phyloP scores from a whole-genome alignment of 768 basidiomycete genomes.

The Boletellus sp. region DNA sequence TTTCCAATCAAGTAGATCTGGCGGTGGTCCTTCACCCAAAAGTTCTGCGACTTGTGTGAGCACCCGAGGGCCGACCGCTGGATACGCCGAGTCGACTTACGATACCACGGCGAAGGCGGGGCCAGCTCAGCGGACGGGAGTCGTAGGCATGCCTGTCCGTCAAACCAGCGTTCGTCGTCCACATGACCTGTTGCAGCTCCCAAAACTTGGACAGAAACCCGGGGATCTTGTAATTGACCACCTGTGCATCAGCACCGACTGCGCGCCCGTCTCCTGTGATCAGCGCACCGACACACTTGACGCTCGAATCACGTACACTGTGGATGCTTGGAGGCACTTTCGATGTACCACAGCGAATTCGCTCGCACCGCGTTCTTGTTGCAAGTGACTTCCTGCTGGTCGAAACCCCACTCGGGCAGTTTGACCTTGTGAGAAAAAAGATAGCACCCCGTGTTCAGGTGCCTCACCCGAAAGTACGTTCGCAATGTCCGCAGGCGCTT shows the following conservation, averaged over 20 bases:
- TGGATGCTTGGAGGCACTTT: constrained; percentile 71
- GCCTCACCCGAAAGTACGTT: constrained; percentile 79
- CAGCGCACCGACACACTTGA: neutral
- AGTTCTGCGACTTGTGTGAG: constrained; percentile 57
- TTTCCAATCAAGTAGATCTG: constrained; percentile 97
- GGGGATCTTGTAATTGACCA: constrained; percentile 88
- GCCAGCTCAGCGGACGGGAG: constrained; percentile 91
- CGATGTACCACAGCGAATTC: constrained; percentile 93
- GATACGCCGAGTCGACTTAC: constrained; percentile 46
- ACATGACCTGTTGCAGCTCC: constrained; percentile 93
- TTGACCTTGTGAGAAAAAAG: constrained; percentile 98
- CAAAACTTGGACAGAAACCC: constrained; percentile 88
- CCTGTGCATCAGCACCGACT: constrained; percentile 72
- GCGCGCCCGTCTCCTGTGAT: neutral
- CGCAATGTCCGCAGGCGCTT: constrained; percentile 76
- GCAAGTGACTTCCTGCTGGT: constrained; percentile 99
- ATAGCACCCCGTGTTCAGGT: constrained; percentile 89
- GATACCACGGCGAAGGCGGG: constrained; percentile 86
- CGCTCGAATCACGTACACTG: constrained; percentile 55
- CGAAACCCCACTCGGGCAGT: constrained; percentile 94
- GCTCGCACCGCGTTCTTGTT: constrained; percentile 91
- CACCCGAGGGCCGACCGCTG: neutral
- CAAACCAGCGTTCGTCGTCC: constrained; percentile 92
- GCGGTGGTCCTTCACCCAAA: constrained; percentile 95
- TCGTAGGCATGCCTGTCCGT: constrained; percentile 95